These are phyloP conservation scores for Lathyrus oleraceus DNA, from an alignment of 306 rosid genomes.

Conservation along the genomic window DNA sequence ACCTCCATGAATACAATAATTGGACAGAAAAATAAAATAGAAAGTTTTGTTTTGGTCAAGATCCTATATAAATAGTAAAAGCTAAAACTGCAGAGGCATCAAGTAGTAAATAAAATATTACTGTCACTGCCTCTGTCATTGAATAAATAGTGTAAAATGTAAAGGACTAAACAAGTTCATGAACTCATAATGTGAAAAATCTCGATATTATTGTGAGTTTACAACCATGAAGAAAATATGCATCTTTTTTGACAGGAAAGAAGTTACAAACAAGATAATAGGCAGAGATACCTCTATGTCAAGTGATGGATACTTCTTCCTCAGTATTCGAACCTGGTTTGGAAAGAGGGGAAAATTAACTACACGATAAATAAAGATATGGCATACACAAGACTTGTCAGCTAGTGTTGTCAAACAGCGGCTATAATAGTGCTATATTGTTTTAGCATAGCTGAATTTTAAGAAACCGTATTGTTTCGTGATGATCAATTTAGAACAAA, in stretches of 20 bases:
- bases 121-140: background rate
- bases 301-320: constrained; percentile 89
- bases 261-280: constrained; percentile 24
- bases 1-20: constrained; percentile 20
- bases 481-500: background rate
- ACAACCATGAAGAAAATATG: constrained; percentile 28
- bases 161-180: constrained; percentile 3
- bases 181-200: constrained; percentile 21
- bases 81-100: constrained; percentile 3
- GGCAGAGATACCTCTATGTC: constrained; percentile 72
- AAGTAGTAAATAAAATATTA: constrained; percentile 3
- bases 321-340: constrained; percentile 69
- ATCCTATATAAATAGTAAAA: background rate
- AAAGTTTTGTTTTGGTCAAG: constrained; percentile 3
- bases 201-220: background rate
- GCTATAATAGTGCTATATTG: background rate
- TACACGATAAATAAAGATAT: background rate
- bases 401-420: background rate
- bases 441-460: background rate
- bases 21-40: background rate
- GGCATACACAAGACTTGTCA: constrained; percentile 2
- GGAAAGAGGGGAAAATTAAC: constrained; percentile 9
- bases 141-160: constrained; percentile 5
- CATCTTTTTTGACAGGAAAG: constrained; percentile 5
- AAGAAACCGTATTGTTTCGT: background rate